Evolutionary conservation across 495 filamentous ascomycete genomes (phyloP), one percentile per base, ranked within the genome.

Genomic region (Hypoxylon lenormandii): DNA sequence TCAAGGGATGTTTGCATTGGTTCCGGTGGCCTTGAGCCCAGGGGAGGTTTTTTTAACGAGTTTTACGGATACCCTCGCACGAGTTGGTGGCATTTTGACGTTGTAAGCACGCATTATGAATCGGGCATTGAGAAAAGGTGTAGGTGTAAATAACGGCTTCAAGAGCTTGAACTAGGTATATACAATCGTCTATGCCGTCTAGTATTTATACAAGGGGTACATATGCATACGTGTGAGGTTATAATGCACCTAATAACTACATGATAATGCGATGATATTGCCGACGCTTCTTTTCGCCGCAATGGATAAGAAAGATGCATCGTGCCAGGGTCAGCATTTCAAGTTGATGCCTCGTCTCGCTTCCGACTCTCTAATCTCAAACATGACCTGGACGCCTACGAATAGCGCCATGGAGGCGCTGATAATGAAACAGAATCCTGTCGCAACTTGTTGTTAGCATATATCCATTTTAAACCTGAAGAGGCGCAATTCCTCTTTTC

Each of bases 361-460:
- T 83, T 99, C 95, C 66, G 83, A 83, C 80, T 97, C 90, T 50
- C 95, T 80, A 47, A 94, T 85, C 83, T 99, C 96, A 83, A 97
- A 97, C 95, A 98, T 99, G 63, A 97, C 81, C 82, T 97, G 94
- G 15, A 89, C 87, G 13, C 91, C 94, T 2, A 94, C 88, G 74
- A 97, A 99, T 11, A 98, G 73, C 40, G 85, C 85, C 22, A 71
- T 77, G 69, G 89, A 94, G 16, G 93, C 91, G 0, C 83, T 80
- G 3, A 85, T 74, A 49, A 97, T 75, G 73, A 97, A 98, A 2
- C 84, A 80, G 8, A 92, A 66, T n/a, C 91, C 89, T 87, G 47
- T 66, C 23, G 15, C 70, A 64, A 3, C 40, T 33, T 13, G 12
- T 2, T 5, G 10, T 76, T 56, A 72, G 43, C 33, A 43, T 8